phyloP scores from a whole-genome alignment of 305 asterid genomes.

The Rubia tinctorum region DNA sequence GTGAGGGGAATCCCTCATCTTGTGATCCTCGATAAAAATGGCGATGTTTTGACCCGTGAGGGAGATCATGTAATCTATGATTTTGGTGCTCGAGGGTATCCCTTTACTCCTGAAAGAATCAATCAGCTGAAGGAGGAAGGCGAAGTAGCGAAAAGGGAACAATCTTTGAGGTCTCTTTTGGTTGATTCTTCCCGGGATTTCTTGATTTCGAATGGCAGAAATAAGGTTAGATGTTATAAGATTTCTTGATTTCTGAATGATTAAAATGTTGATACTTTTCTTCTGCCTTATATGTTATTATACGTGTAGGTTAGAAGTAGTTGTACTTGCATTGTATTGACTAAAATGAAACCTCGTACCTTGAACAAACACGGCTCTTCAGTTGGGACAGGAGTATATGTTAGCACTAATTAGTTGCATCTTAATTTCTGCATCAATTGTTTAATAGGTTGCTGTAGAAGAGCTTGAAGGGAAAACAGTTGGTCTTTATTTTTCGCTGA shows the following conservation, averaged over 20 bases:
- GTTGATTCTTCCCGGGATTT: slow-evolving; percentile 22
- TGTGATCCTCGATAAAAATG: slow-evolving; percentile 23
- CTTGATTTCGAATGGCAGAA: slow-evolving; percentile 22
- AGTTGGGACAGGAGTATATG: no score
- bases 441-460: slow-evolving; percentile 21
- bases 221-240: slow-evolving; percentile 12
- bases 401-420: not conserved
- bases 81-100: slow-evolving; percentile 27
- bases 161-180: slow-evolving; percentile 30
- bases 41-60: slow-evolving; percentile 20
- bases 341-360: not conserved
- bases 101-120: slow-evolving; percentile 26
- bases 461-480: slow-evolving; percentile 37
- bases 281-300: not conserved
- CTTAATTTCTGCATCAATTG: not conserved
- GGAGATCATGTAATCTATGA: slow-evolving; percentile 18
- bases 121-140: slow-evolving; percentile 19
- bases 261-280: not conserved
- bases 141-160: slow-evolving; percentile 19
- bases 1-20: slow-evolving; percentile 31
- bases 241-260: not conserved
- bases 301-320: not conserved
- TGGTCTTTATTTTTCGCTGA: slow-evolving; percentile 22
- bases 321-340: not conserved
- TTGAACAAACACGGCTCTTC: no score